Base-by-base conservation (phyloP, 2,329 filamentous ascomycete species). In the Fusarium sarcochroum region DNA sequence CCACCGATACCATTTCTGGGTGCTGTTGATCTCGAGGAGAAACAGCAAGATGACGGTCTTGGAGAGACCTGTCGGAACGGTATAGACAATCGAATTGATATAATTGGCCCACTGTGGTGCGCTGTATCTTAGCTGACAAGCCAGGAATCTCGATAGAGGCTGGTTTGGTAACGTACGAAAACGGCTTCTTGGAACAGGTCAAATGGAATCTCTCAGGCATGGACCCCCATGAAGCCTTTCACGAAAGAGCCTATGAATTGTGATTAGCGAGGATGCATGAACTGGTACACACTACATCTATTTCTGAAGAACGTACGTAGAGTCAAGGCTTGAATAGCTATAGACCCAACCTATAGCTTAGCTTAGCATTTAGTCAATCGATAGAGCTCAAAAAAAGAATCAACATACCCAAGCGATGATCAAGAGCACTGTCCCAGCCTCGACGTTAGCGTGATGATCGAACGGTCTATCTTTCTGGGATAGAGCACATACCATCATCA, bases 101-200 rank as follows among this genome's bases (percentile, higher is more conserved):
- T 40, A 40, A 40, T 40, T 13, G 3, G 37, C 17, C n/a, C 17
- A 40, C 37, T 40, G 10, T 13, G 3, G 18, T 3, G n/a, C n/a
- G 18, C 18, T 14, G 10, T n/a, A 5, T 1, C 13, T 40, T 21
- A 40, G 37, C 21, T 10, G 37, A 20, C 8, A 21, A n/a, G n/a
- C n/a, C n/a, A 4, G 4, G 5, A 3, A 2, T 14, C 3, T 11
- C n/a, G 37, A 9, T 21, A 4, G 18, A 9, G 9, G 10, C 2
- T 10, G 9, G n/a, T n/a, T 40, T 6, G 37, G 10, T 13, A 14
- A 20, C 37, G n/a, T 40, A 40, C 37, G 7, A 40, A 40, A 4
- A 14, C 7, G 13, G 10, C 37, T 10, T 40, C 10, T 11, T 40
- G 37, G 18, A 40, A 40, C 37, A 40, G 14, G n/a, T 40, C 18